These are phyloP conservation scores for Mycosphaerelloides madeirae DNA, from an alignment of 2,329 filamentous ascomycete species.

Conservation along the genomic window DNA sequence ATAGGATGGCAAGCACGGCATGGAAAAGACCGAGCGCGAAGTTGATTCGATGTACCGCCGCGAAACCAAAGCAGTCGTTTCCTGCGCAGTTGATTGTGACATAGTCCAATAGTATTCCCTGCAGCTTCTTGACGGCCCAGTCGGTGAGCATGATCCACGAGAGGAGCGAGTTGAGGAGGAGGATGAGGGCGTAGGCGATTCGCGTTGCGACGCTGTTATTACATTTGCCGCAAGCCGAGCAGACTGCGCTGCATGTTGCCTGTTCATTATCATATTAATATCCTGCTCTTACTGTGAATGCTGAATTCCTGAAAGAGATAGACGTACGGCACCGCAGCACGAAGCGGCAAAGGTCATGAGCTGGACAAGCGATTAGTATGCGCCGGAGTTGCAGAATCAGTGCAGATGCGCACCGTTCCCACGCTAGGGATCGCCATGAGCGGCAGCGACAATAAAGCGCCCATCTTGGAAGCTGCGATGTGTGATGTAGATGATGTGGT, in stretches of 20 bases:
- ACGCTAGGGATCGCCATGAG: slow-evolving; percentile 82
- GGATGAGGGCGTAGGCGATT: slow-evolving; percentile 77
- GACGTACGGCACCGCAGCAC: slow-evolving; percentile 75
- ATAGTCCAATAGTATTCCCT: slow-evolving; percentile 88
- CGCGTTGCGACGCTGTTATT: slow-evolving; percentile 96
- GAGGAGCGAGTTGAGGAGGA: slow-evolving; percentile 92
- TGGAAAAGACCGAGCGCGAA: slow-evolving; percentile 95
- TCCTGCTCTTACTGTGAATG: not conserved
- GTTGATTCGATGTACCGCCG: slow-evolving; percentile 95
- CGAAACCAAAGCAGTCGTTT: slow-evolving; percentile 88
- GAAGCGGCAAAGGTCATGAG: slow-evolving; percentile 74
- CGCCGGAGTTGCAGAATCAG: slow-evolving; percentile 6
- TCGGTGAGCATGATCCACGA: slow-evolving; percentile 99
- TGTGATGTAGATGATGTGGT: not conserved
- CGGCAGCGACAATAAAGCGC: slow-evolving; percentile 83
- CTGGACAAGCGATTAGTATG: slow-evolving; percentile 40
- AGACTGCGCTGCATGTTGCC: slow-evolving; percentile 88
- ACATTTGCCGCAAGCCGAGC: slow-evolving; percentile 92
- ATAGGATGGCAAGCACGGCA: slow-evolving; percentile 73
- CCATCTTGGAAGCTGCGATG: slow-evolving; percentile 56
- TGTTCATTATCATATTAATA: not conserved
- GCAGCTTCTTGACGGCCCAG: slow-evolving; percentile 94
- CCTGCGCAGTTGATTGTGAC: slow-evolving; percentile 85
- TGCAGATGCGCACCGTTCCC: slow-evolving; percentile 63
- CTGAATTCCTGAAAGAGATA: slow-evolving; percentile 4